These are phyloP conservation scores for Fraxinus baroniana DNA, from an alignment of 305 asterid species.

Conservation along the genomic window DNA sequence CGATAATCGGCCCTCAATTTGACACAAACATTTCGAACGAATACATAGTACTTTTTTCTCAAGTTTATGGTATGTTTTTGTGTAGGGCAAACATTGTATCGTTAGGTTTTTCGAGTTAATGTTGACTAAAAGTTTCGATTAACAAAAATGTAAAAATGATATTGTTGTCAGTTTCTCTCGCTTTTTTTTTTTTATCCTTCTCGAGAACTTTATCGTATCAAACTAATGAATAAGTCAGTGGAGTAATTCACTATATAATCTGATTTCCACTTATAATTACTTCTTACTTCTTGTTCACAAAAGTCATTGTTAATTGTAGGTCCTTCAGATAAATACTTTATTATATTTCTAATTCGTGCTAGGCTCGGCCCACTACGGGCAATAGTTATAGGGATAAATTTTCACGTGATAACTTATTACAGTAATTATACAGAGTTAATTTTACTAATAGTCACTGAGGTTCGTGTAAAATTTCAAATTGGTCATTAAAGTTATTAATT, in stretches of 20 bases:
- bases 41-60: not conserved
- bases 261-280: slow-evolving; percentile 6
- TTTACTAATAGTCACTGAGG: too few relatives aligned
- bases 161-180: not conserved
- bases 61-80: not conserved
- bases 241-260: not conserved
- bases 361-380: slow-evolving; percentile 4
- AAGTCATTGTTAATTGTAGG: slow-evolving; percentile 25
- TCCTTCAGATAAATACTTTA: slow-evolving; percentile 9
- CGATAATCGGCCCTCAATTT: not conserved
- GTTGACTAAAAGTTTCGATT: not conserved
- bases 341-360: slow-evolving; percentile 15
- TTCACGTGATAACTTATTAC: not conserved
- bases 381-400: slow-evolving; percentile 1
- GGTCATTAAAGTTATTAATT: too few relatives aligned
- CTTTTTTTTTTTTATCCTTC: not conserved
- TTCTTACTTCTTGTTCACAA: not conserved
- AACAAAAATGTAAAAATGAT: too few relatives aligned
- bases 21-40: not conserved
- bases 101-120: too few relatives aligned
- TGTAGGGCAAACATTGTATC: too few relatives aligned
- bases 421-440: not conserved
- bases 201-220: not conserved
- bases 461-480: too few relatives aligned
- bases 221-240: not conserved